Evolutionary conservation across 179 eudicot genomes (phyloP).

Genomic region (Corrigiola litoralis): DNA sequence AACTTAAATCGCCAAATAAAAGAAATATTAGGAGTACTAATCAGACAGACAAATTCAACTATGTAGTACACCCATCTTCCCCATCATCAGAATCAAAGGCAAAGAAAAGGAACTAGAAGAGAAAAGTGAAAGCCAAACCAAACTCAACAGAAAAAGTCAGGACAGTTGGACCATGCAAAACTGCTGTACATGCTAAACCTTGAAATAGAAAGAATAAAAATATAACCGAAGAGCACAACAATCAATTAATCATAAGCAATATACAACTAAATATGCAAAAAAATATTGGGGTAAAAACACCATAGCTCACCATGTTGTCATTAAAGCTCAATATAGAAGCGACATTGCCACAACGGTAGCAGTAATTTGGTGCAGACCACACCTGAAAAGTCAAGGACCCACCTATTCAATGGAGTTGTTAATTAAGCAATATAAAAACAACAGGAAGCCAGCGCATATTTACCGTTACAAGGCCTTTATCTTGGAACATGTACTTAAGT

Average conservation of each 20-base stretch:
- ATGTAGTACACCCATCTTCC: too few relatives aligned
- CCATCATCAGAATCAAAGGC: too few relatives aligned
- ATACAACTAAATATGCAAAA: background rate
- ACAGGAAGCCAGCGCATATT: constrained; percentile 26
- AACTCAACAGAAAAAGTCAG: too few relatives aligned
- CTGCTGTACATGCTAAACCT: too few relatives aligned
- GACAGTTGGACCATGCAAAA: too few relatives aligned
- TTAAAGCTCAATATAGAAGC: constrained; percentile 99
- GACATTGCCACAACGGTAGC: constrained; percentile 99
- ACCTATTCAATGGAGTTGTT: background rate
- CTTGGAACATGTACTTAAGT: constrained; percentile 98
- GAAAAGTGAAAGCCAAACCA: too few relatives aligned
- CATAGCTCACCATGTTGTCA: constrained; percentile 78
- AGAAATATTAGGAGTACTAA: too few relatives aligned
- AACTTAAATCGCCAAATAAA: too few relatives aligned
- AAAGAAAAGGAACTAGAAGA: too few relatives aligned
- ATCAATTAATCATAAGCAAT: background rate
- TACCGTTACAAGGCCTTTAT: constrained; percentile 99
- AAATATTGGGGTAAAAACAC: background rate
- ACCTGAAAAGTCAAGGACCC: constrained; percentile 51
- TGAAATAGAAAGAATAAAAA: too few relatives aligned
- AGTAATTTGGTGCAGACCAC: constrained; percentile 99
- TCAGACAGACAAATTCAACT: too few relatives aligned
- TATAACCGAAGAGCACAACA: background rate
- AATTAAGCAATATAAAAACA: background rate